Evolutionary conservation across 106 monocot genomes (phyloP).

Genomic region (Dioscorea dumetorum): DNA sequence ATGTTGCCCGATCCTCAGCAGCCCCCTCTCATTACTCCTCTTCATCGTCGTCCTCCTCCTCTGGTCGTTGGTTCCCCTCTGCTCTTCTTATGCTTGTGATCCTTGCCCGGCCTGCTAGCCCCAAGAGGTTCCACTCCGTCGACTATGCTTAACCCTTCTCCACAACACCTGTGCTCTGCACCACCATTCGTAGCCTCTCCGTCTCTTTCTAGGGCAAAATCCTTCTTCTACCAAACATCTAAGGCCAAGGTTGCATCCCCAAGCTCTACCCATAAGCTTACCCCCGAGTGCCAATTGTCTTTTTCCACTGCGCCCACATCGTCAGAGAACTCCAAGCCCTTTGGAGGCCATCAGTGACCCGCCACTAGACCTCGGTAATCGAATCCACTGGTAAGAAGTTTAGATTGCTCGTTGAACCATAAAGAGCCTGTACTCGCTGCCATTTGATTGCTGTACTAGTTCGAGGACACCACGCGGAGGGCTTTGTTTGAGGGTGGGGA

Average conservation of each 20-base stretch:
- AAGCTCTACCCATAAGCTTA: constrained; percentile 4
- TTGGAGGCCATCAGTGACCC: constrained; percentile 36
- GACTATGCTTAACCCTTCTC: too few relatives aligned
- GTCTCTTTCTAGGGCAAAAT: constrained; percentile 82
- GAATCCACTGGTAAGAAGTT: constrained; percentile 32
- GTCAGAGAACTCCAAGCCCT: background rate
- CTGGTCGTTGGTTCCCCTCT: too few relatives aligned
- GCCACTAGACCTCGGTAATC: constrained; percentile 29
- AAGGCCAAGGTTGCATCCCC: constrained; percentile 36
- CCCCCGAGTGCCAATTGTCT: constrained; percentile 12
- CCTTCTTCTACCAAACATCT: constrained; percentile 83
- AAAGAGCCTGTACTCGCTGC: constrained; percentile 38
- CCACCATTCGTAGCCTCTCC: constrained; percentile 57
- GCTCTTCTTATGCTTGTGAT: too few relatives aligned
- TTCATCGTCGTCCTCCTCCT: too few relatives aligned
- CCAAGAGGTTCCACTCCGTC: too few relatives aligned
- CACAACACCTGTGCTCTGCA: too few relatives aligned
- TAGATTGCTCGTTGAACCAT: constrained; percentile 39
- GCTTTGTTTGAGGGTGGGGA: constrained; percentile 42
- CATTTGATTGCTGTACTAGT: constrained; percentile 45
- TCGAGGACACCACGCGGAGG: constrained; percentile 36
- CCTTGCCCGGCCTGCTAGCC: too few relatives aligned
- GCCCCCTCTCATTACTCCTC: too few relatives aligned
- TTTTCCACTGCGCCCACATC: background rate
- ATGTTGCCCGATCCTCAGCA: too few relatives aligned